A percentile compares a stretch with the other conserved stretches of the same genome.
Conservation (phyloP, 441 rosid genomes). For the Pelargonium cotyledonis region DNA sequence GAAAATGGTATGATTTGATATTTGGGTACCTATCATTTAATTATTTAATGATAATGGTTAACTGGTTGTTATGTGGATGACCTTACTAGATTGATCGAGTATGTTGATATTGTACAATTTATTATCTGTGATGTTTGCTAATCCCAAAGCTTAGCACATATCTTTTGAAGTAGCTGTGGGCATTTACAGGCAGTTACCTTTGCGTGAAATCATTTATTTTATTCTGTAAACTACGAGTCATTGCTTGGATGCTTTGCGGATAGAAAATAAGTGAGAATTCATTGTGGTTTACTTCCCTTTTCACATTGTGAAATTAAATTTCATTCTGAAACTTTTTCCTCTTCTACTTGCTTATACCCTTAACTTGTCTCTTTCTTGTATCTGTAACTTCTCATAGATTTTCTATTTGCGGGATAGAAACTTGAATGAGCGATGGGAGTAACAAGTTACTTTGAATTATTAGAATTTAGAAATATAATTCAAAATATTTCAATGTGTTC, state of each 20-base stretch:
- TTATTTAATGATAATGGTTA: too few relatives aligned
- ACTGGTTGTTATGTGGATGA: too few relatives aligned
- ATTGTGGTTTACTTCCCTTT: constrained; percentile 3
- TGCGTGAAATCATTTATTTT: too few relatives aligned
- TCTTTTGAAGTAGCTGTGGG: not conserved
- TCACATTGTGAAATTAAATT: not conserved
- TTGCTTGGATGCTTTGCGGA: too few relatives aligned
- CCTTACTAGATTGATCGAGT: not conserved
- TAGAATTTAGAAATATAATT: not conserved
- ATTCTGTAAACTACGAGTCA: too few relatives aligned
- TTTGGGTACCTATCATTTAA: too few relatives aligned
- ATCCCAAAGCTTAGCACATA: not conserved
- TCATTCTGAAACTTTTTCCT: not conserved
- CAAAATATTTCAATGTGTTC: not conserved
- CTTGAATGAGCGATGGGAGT: not conserved
- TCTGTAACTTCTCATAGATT: too few relatives aligned
- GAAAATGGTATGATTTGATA: constrained; percentile 2
- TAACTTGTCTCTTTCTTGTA: too few relatives aligned
- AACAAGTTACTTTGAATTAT: not conserved
- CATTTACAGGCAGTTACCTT: not conserved
- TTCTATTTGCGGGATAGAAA: not conserved
- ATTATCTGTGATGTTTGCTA: not conserved
- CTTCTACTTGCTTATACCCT: too few relatives aligned
- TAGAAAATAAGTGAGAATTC: not conserved
- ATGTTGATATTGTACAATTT: not conserved